A percentile compares a stretch with the other conserved stretches of the same genome.
These are phyloP conservation scores for Pseudopithomyces maydicus DNA, from an alignment of 2,329 filamentous ascomycete species.

Conservation along the genomic window DNA sequence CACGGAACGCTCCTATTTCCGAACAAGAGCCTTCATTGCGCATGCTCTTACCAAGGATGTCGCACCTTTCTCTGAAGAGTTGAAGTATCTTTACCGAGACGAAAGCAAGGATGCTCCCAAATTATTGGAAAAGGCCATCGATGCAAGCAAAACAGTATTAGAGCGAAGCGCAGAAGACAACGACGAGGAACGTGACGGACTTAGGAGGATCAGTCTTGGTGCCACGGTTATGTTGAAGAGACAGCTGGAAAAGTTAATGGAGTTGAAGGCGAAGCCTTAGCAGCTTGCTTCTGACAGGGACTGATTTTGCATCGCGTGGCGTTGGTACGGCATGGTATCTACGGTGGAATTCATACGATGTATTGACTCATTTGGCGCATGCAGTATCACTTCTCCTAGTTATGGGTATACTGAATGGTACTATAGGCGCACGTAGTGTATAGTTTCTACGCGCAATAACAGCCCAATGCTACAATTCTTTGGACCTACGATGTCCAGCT, in stretches of 20 bases:
- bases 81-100: conserved; percentile 58
- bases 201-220: conserved; percentile 55
- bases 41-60: conserved; percentile 51
- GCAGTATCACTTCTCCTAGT: not conserved
- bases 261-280: conserved; percentile 17
- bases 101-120: conserved; percentile 39
- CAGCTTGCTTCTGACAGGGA: conserved; percentile 45
- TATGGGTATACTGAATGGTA: not conserved
- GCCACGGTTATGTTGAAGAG: conserved; percentile 51
- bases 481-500: no score
- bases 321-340: not conserved
- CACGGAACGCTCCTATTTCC: conserved; percentile 60
- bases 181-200: conserved; percentile 47
- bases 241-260: conserved; percentile 46
- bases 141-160: conserved; percentile 49
- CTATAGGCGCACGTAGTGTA: not conserved
- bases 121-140: conserved; percentile 52
- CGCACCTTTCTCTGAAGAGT: conserved; percentile 56
- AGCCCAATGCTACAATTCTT: no score
- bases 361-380: not conserved
- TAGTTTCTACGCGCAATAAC: not conserved
- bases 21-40: conserved; percentile 57
- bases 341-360: not conserved
- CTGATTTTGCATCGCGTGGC: not conserved
- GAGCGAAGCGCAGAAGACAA: conserved; percentile 39